Base-by-base conservation (phyloP, 371 early-diverging fungal genomes). In the Mucor irregularis region DNA sequence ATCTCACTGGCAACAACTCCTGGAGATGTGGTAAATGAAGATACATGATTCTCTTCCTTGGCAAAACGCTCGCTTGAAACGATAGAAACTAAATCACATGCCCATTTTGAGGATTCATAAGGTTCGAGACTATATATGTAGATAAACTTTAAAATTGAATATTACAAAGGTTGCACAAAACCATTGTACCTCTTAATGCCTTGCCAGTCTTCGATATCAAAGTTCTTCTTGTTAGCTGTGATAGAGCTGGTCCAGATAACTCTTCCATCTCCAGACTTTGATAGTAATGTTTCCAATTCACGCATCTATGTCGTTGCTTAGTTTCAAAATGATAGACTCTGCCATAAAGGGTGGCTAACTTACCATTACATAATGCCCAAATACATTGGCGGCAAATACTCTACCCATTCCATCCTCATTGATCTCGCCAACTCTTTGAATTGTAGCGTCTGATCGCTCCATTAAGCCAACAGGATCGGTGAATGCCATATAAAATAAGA, bases 361-460 rank as follows among this genome's bases (percentile, higher is more conserved):
- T 69, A 88, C 84, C 80, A 95, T 83, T 9, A 93, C 54, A 61
- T 92, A 95, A 56, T 95, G 95, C 4, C 95, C 95, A 70, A 94
- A 90, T 6, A 91, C 85, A 65, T 95, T 95, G 38, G 88, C 84
- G 17, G 89, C 87, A 76, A 95, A 89, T 10, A 85, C 83, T 52
- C 73, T 74, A 0, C 94, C 95, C 52, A 93, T 62, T 0, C 91
- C 91, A 48, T 79, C 83, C n/a, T 68, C 68, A 33, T 63, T 78
- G n/a, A 78, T 49, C 22, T 90, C 88, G 0, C 67, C 68, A 0
- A 61, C 49, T 0, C 79, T 84, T 62, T 94, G 95, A 10, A 77
- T 48, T 16, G 91, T 58, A 5, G 82, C 85, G 54, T 86, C 87
- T 0, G 93, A 79, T 1, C 87, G 79, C 22, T 80, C 82, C 31